Evolutionary conservation across 2,329 filamentous ascomycete species (phyloP), one percentile per base, ranked within the genome.

Genomic region (Tetracladium maxilliforme): DNA sequence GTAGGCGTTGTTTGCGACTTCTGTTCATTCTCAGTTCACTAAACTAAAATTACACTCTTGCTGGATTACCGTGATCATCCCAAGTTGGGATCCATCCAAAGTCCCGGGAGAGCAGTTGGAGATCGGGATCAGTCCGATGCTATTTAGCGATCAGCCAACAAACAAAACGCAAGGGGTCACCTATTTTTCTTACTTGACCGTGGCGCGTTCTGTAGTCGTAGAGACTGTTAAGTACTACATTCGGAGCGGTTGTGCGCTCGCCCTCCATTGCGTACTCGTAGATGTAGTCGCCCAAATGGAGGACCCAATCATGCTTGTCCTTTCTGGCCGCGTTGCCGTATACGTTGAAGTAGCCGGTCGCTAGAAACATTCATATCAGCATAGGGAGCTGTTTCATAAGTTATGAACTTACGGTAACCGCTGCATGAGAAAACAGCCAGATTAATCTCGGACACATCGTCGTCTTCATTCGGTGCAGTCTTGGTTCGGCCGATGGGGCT

Each of bases 341-440:
- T 0, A 61, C 61, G 29, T 71, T 72, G 47, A 71, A 71, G 43
- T 65, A 70, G 0, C 65, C 66, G 21, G 54, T 57, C 3, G 59
- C 57, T 57, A 29, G 14, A 22, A 13, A 31, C 28, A n/a, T n/a
- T n/a, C 7, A n/a, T 20, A n/a, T n/a, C n/a, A n/a, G n/a, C n/a
- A n/a, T n/a, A n/a, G n/a, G n/a, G n/a, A n/a, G n/a, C n/a, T n/a
- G n/a, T n/a, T n/a, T n/a, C n/a, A n/a, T n/a, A n/a, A n/a, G n/a
- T n/a, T n/a, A n/a, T n/a, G n/a, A n/a, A 44, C 60, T 24, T 42
- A 64, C 63, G 68, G 35, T 62, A 79, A 45, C 79, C 81, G 36
- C 58, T 62, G 53, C 77, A 82, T 3, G 72, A 80, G 43, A 75
- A 82, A 2, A 84, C 61, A 3, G 75, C 75, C 27, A 82, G 54